phyloP scores from a whole-genome alignment of 2,329 filamentous ascomycete genomes.

The Fusarium marasasianum region DNA sequence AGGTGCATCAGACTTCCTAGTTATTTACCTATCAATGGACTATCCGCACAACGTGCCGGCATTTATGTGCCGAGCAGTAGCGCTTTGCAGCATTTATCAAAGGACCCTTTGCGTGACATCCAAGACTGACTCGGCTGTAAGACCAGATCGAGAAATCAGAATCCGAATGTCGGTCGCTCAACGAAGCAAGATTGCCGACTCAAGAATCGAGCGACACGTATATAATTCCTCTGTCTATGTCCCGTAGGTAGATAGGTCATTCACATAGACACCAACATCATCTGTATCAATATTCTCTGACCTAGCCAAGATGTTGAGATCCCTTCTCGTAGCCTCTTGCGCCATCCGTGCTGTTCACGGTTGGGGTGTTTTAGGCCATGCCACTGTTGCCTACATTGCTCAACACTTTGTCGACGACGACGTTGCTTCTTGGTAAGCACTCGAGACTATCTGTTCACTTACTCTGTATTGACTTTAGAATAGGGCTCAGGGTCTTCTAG shows the following conservation, averaged over 20 bases:
- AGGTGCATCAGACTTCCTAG: neutral
- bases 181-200: neutral
- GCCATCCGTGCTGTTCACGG: neutral
- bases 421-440: neutral
- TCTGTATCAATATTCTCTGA: accelerated
- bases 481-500: neutral
- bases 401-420: slow-evolving; percentile 1
- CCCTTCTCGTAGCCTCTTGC: neutral
- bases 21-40: neutral
- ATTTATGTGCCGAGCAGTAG: neutral
- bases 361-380: slow-evolving; percentile 1
- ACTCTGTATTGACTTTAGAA: neutral
- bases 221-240: too few relatives aligned
- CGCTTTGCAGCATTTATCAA: neutral
- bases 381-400: slow-evolving; percentile 2
- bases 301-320: neutral
- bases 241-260: too few relatives aligned
- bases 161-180: neutral
- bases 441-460: too few relatives aligned
- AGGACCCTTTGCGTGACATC: neutral
- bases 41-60: neutral
- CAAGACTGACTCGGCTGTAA: neutral
- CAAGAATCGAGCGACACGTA: too few relatives aligned
- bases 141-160: neutral
- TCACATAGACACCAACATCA: accelerated